Conservation (phyloP, 1,284 basidiomycete genomes). For the Cutaneotrichosporon mucoides region DNA sequence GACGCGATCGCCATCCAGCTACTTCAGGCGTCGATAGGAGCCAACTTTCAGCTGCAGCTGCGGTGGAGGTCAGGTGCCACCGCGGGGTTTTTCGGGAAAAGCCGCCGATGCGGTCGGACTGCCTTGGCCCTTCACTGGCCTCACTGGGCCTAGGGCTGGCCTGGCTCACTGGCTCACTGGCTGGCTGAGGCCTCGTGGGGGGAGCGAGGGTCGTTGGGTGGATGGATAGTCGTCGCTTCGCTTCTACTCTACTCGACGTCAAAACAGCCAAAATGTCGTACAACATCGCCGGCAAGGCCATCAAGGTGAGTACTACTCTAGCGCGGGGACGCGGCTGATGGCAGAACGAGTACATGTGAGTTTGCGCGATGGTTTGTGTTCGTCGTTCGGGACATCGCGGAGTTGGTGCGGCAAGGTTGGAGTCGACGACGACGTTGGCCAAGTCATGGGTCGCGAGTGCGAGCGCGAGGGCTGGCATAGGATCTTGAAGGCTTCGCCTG, state of each 20-base stretch:
- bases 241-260: background rate
- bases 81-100: conserved; percentile 4
- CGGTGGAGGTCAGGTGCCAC: background rate
- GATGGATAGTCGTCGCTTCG: too few species aligned
- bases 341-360: conserved; percentile 47
- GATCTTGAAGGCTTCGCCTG: too few species aligned
- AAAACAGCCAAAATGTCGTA: conserved; percentile 46
- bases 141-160: conserved; percentile 4
- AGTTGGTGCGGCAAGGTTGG: too few species aligned
- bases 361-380: background rate
- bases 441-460: too few species aligned
- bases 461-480: too few species aligned
- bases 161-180: background rate
- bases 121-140: background rate
- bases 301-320: conserved; percentile 41
- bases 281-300: conserved; percentile 47
- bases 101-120: background rate
- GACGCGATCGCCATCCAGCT: too few species aligned
- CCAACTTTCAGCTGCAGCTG: too few species aligned
- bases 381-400: too few species aligned
- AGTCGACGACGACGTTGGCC: too few species aligned
- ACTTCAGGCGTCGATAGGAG: too few species aligned
- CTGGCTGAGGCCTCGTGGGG: too few species aligned
- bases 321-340: background rate
- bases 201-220: too few species aligned